Base-by-base conservation (phyloP, 768 basidiomycete species). In the Lactifluus echinatus region DNA sequence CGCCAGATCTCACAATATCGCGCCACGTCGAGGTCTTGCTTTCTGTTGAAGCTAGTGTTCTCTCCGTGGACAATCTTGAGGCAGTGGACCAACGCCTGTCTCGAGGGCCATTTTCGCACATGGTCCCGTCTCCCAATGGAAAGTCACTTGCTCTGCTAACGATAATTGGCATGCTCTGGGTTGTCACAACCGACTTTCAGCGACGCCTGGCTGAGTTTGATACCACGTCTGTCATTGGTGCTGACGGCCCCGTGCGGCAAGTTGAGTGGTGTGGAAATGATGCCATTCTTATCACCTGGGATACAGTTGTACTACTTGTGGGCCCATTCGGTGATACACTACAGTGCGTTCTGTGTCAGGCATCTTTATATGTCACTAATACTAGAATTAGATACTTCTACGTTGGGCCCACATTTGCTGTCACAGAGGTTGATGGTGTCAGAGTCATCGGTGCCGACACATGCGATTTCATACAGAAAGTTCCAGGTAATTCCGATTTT, bases 211-310 rank as follows among this genome's bases (percentile, higher is more conserved):
- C 91, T 3, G 94, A 96, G 67, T 93, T 90, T 63, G 83, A 93
- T 55, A 87, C 88, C 2, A 75, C 69, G 8, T 75, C 73, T 26
- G 77, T 80, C 29, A 66, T 73, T 57, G 80, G 75, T 6, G 80
- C 77, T 0, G 76, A 82, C 19, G 86, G 84, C 2, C 69, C 75
- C 3, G 77, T 89, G 2, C 75, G 76, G 34, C 85, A 87, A 62
- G 84, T 93, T 0, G 88, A 87, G 66, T 99, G 96, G 96, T 97
- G 93, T 68, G 94, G 94, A 1, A 92, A 93, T 66, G 94, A 99
- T 70, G 92, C 93, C 0, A 87, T 98, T 44, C 75, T 93, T 3
- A 77, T 96, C 17, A 85, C 85, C 19, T 97, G 93, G 91, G 80
- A 83, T 42, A 73, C 78, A 19, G 71, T 85, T 29, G 87, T 84